Percentiles rank a stretch among this genome's conserved stretches.
Conservation (phyloP, 2,329 filamentous ascomycete genomes). For the Akanthomyces uredinophilus region DNA sequence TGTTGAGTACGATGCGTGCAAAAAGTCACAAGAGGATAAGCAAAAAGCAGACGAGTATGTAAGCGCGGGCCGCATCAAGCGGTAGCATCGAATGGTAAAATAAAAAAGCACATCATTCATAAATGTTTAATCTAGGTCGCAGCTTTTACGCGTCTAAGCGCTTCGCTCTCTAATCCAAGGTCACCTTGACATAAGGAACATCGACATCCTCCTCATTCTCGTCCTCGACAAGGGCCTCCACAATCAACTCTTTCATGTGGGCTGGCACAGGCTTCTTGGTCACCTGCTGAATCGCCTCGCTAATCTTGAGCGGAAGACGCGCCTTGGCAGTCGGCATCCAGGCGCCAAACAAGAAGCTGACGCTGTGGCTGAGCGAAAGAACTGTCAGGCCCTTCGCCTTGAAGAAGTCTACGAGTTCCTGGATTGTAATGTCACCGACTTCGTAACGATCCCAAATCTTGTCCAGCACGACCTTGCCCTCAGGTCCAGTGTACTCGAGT, state of each 20-base stretch:
- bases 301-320: slow-evolving; percentile 58
- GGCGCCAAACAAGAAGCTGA: slow-evolving; percentile 87
- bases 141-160: not conserved
- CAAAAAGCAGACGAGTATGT: too few relatives aligned
- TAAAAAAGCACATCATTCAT: not conserved
- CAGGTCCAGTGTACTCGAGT: slow-evolving; percentile 76
- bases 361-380: slow-evolving; percentile 94
- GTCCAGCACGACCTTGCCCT: slow-evolving; percentile 79
- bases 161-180: not conserved
- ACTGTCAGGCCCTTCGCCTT: slow-evolving; percentile 74
- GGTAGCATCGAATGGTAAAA: not conserved
- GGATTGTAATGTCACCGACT: slow-evolving; percentile 76
- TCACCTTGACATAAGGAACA: slow-evolving; percentile 70
- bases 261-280: slow-evolving; percentile 81
- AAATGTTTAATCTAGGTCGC: not conserved
- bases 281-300: slow-evolving; percentile 72
- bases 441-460: slow-evolving; percentile 99
- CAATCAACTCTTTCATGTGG: slow-evolving; percentile 86
- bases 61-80: too few relatives aligned
- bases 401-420: slow-evolving; percentile 79
- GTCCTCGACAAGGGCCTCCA: slow-evolving; percentile 85
- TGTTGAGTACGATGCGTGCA: too few relatives aligned
- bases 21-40: too few relatives aligned
- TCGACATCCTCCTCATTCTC: slow-evolving; percentile 81
- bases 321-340: slow-evolving; percentile 74